Evolutionary conservation across 352 stramenopile species (phyloP), one percentile per base, ranked within the genome.

Genomic region (Pythium guiyangense): DNA sequence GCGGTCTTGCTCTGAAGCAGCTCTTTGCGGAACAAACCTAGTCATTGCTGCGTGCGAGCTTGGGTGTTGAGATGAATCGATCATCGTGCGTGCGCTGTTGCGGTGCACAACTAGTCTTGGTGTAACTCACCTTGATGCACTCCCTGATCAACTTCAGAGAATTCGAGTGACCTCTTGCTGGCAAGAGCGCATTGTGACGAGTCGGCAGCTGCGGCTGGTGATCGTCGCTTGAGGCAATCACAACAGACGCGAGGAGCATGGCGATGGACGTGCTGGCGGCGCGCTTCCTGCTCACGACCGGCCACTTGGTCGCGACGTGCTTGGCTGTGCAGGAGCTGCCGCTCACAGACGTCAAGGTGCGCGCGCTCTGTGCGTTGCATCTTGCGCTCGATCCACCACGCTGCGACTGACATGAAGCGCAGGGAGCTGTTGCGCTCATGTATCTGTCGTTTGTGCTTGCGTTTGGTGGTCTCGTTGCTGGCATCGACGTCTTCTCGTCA

Each of bases 241-340:
- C 29, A 34, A 34, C 29, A 34, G 29, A 34, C 29, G 9, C 29
- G 2, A 34, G 29, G 14, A 29, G 22, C 26, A 52, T 40, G 14
- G 17, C 29, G 40, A 31, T 64, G 42, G 62, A 56, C 49, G 43
- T 71, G 53, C 45, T 84, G 27, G 63, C 69, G 2, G 53, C 72
- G 52, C 74, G 80, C 55, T 77, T 90, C 59, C 59, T 88, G 57
- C 67, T 91, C 25, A 83, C 73, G 39, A 60, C 45, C 44, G 77
- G 79, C 31, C 78, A 91, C 66, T 65, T 84, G 29, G 69, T 88
- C 46, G 74, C 73, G 45, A 84, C 76, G 9, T 74, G 73, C 25
- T 53, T 90, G 49, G 66, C 67, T 31, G 37, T 26, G 15, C 40
- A 53, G 12, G n/a, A 14, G 34, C 31, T 63, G 14, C 42, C 57